Conservation (phyloP, 2,329 filamentous ascomycete species). For the Fusarium praegraminearum region DNA sequence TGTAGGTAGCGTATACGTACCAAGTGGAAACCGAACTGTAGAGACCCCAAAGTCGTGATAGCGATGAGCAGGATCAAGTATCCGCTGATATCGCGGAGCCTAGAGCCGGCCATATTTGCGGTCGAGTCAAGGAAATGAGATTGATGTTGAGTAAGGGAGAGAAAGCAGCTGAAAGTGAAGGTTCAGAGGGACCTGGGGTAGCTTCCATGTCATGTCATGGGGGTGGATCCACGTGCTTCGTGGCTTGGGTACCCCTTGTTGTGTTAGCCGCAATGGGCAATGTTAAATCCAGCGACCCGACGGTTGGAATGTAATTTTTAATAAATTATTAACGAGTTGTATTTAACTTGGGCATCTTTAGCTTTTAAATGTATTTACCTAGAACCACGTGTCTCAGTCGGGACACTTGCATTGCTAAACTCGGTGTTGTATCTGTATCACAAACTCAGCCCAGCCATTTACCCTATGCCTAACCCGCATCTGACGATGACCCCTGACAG, state of each 20-base stretch:
- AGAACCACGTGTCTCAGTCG: not conserved
- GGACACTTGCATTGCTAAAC: not conserved
- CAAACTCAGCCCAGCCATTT: not conserved
- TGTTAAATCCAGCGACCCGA: not conserved
- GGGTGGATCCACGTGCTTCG: constrained; percentile 36
- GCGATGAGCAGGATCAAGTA: constrained; percentile 83
- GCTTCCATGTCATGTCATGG: constrained; percentile 11
- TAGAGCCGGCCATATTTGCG: constrained; percentile 50
- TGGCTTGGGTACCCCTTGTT: constrained; percentile 34
- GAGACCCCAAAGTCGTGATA: constrained; percentile 83
- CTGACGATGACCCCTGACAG: not conserved
- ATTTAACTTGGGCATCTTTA: not conserved
- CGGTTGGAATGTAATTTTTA: constrained; percentile 11
- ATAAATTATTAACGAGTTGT: not conserved
- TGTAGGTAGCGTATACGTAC: constrained; percentile 73
- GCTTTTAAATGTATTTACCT: too few relatives aligned
- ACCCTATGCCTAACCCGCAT: not conserved
- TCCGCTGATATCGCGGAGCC: constrained; percentile 69
- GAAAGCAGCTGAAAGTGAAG: constrained; percentile 7
- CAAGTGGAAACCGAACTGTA: constrained; percentile 95
- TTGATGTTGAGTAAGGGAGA: not conserved
- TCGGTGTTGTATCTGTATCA: not conserved
- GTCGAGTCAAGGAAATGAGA: not conserved
- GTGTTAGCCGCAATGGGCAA: not conserved
- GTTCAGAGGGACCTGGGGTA: constrained; percentile 16